A percentile compares a stretch with the other conserved stretches of the same genome.
phyloP scores from a whole-genome alignment of 768 basidiomycete genomes.

The Symmetrospora coprosmae region DNA sequence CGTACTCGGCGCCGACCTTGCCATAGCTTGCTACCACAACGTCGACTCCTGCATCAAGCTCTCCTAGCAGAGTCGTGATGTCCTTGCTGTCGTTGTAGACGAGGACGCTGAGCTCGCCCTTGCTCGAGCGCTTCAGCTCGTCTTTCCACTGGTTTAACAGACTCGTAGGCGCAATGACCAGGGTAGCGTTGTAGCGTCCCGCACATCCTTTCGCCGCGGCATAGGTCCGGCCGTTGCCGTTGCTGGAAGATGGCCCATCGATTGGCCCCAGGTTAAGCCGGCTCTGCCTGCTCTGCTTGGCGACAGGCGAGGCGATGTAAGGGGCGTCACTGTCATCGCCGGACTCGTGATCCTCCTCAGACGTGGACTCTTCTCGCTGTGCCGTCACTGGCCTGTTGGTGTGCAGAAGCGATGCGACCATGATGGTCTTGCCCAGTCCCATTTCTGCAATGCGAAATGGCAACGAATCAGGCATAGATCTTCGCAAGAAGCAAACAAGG shows the following conservation, averaged over 20 bases:
- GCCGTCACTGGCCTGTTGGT: slow-evolving; percentile 22
- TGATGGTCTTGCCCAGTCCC: slow-evolving; percentile 94
- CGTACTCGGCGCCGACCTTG: slow-evolving; percentile 70
- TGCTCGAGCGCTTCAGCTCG: slow-evolving; percentile 67
- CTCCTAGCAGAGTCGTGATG: slow-evolving; percentile 53
- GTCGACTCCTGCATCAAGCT: slow-evolving; percentile 50
- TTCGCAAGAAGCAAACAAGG: too few species aligned
- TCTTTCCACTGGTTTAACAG: slow-evolving; percentile 85
- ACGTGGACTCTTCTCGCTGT: slow-evolving; percentile 29
- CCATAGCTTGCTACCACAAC: slow-evolving; percentile 52
- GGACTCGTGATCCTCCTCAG: background rate
- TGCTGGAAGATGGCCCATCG: background rate
- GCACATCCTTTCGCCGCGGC: background rate
- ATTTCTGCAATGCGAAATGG: slow-evolving; percentile 38
- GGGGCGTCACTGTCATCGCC: slow-evolving; percentile 2
- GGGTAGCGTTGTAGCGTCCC: slow-evolving; percentile 44
- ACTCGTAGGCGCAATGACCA: slow-evolving; percentile 85
- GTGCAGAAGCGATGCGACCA: slow-evolving; percentile 59
- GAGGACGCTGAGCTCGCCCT: slow-evolving; percentile 51
- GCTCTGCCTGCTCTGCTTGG: background rate
- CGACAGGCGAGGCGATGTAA: background rate
- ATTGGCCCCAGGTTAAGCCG: too few species aligned
- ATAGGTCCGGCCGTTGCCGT: background rate
- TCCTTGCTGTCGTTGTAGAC: slow-evolving; percentile 77
- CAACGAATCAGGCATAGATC: background rate